Base-by-base conservation (phyloP, 2,329 filamentous ascomycete genomes). In the Tolypocladium ovalisporum region DNA sequence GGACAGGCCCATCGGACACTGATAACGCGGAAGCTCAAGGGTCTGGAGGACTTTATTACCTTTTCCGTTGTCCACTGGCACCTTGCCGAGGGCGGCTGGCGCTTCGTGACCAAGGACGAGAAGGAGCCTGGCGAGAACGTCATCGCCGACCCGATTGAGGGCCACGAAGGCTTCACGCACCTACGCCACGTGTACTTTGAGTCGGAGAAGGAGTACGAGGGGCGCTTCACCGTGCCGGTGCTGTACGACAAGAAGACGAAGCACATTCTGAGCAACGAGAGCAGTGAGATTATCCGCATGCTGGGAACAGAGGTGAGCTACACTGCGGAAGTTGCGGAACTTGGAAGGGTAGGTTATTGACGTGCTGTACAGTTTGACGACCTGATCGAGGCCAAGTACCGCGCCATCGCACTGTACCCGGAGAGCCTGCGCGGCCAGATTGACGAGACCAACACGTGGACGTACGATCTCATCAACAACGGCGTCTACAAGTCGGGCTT, bases 21-120 rank as follows among this genome's bases (percentile, higher is more conserved):
- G 62, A 96, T 97, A 64, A 88, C 89, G 2, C 83, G 93, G 58
- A 87, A 90, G 70, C 81, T 99, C 66, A 99, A 97, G 77, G 94
- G 93, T 0, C 80, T 99, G 0, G 89, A 97, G 65, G 87, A 95
- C 57, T 81, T 94, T 62, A 86, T 99, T 63, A 79, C 81, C 24
- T 83, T 78, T 63, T 94, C 90, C 0, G 84, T 83, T n/a, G 92
- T 97, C 56, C 92, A 97, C 74, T 97, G 92, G 93, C 87, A 96
- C 66, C 84, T 97, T 76, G 79, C 72, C 34, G 69, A 84, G 52
- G 76, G 78, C 36, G 84, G 91, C 60, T 97, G 92, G 92, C 87
- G 89, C 54, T 97, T 97, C 71, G 82, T 82, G 6, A 88, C 84
- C 1, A 58, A 80, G 2, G 82, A 85, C 24, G 82, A 83, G 60